These are phyloP conservation scores for Mucor velutinosus DNA, from an alignment of 371 early-diverging fungal genomes.

Conservation along the genomic window DNA sequence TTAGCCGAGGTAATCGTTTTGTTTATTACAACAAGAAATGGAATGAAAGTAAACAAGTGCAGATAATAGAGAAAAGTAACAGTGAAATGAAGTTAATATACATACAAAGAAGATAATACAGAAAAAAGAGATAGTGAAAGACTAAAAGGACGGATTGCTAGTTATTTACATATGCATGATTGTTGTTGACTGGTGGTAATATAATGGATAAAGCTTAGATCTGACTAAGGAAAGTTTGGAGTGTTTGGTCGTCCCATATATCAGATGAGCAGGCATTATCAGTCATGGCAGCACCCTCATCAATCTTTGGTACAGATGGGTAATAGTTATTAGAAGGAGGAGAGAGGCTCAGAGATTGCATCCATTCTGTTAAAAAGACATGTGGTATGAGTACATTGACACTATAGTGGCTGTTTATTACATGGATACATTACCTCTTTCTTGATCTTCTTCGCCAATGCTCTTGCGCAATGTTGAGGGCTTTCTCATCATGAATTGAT, in stretches of 20 bases:
- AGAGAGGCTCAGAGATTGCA: background rate
- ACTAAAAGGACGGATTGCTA: background rate
- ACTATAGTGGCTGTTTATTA: background rate
- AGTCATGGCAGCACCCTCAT: background rate
- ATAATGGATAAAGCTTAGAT: constrained; percentile 6
- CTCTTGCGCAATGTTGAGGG: constrained; percentile 9
- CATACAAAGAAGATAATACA: background rate
- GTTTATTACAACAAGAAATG: background rate
- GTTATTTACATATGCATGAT: constrained; percentile 6
- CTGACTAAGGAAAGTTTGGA: constrained; percentile 16
- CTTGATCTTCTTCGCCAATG: constrained; percentile 7
- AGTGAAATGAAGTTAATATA: background rate
- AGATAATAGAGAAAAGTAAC: background rate
- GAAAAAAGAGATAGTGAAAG: background rate
- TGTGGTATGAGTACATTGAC: background rate
- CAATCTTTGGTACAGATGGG: constrained; percentile 3
- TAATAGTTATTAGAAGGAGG: background rate
- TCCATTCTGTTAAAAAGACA: background rate
- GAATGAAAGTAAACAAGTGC: background rate
- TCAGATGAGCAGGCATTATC: background rate
- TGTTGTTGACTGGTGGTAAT: background rate
- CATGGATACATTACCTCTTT: background rate
- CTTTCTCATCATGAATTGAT: constrained; percentile 22
- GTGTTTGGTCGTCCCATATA: constrained; percentile 22
- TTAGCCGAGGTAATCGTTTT: background rate